phyloP scores from a whole-genome alignment of 106 monocot genomes.

The Chionographis japonica region DNA sequence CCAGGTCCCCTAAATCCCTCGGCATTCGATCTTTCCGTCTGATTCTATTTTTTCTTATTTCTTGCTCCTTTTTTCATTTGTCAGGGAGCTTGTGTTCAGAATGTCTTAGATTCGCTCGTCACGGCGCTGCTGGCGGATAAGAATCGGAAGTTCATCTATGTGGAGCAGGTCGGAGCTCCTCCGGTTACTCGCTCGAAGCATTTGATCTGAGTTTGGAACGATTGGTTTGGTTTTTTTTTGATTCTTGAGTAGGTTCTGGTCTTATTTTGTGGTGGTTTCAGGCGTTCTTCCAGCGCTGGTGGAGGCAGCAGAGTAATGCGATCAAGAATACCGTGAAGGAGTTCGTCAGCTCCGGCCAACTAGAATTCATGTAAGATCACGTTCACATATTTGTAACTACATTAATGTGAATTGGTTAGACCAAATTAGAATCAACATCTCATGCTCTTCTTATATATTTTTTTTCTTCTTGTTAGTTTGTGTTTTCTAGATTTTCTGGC shows the following conservation, averaged over 20 bases:
- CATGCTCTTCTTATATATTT: no score
- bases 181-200: background rate
- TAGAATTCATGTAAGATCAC: conserved; percentile 81
- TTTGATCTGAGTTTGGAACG: background rate
- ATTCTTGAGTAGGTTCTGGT: background rate
- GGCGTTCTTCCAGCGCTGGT: conserved; percentile 99
- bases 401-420: no score
- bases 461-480: no score
- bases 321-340: conserved; percentile 65
- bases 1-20: conserved; percentile 25
- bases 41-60: background rate
- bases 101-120: conserved; percentile 69
- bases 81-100: conserved; percentile 76
- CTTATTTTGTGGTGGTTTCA: conserved; percentile 19
- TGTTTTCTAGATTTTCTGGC: no score
- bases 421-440: no score
- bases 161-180: conserved; percentile 43
- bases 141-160: conserved; percentile 75
- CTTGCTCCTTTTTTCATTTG: conserved; percentile 5
- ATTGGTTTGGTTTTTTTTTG: background rate
- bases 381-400: background rate
- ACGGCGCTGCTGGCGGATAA: conserved; percentile 57
- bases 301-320: conserved; percentile 76
- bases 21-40: background rate
- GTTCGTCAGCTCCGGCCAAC: conserved; percentile 71